These are phyloP conservation scores for Blepharisma undulans DNA, from an alignment of 169 alveolate species.

Conservation along the genomic window DNA sequence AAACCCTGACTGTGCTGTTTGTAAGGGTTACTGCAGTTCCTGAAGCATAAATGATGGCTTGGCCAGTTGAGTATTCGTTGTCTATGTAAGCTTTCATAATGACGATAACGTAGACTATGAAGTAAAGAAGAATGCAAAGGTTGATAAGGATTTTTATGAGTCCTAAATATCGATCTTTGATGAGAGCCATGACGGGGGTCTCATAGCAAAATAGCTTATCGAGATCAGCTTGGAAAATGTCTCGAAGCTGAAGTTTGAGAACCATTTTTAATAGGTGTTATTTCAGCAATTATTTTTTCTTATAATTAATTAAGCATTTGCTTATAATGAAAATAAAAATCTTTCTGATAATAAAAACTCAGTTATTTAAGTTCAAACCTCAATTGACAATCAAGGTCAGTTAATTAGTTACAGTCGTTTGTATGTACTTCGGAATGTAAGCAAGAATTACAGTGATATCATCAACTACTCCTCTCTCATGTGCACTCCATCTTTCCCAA, in stretches of 20 bases:
- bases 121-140: conserved; percentile 17
- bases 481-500: conserved; percentile 88
- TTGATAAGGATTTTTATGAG: neutral
- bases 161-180: conserved; percentile 15
- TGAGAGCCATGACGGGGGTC: conserved; percentile 18
- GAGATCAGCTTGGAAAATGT: conserved; percentile 17
- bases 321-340: too few species aligned
- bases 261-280: conserved; percentile 2
- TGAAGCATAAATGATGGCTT: neutral
- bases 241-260: conserved; percentile 32
- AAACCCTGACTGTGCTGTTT: neutral
- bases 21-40: conserved; percentile 34
- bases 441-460: conserved; percentile 82
- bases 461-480: conserved; percentile 87
- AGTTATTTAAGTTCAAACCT: neutral
- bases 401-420: neutral
- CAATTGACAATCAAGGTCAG: neutral
- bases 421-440: conserved; percentile 28
- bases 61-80: conserved; percentile 38
- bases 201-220: conserved; percentile 33
- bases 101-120: conserved; percentile 20
- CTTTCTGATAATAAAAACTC: neutral
- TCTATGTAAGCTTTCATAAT: conserved; percentile 20
- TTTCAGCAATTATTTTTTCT: too few species aligned
- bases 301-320: too few species aligned